Evolutionary conservation across 352 stramenopile species (phyloP).

Genomic region (Phytophthora podocarpi): DNA sequence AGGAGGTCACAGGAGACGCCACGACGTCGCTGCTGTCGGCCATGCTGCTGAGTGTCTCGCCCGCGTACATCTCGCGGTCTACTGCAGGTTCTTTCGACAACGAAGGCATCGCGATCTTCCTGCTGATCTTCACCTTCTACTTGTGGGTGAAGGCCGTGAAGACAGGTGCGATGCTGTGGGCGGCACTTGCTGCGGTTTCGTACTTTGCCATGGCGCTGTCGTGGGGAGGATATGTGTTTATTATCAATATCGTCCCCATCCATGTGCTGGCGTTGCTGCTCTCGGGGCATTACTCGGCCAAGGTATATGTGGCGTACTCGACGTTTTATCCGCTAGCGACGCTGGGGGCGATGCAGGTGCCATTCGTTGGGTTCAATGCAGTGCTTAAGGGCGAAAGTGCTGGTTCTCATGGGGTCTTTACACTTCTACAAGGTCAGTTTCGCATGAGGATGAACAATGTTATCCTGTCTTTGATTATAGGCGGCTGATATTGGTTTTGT

Average conservation of each 20-base stretch:
- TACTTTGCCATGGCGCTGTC: slow-evolving; percentile 98
- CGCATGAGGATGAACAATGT: not conserved
- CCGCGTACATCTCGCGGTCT: slow-evolving; percentile 97
- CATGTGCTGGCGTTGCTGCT: slow-evolving; percentile 94
- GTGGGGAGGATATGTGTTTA: slow-evolving; percentile 99
- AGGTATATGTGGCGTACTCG: slow-evolving; percentile 97
- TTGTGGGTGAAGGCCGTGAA: slow-evolving; percentile 92
- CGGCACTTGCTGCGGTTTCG: slow-evolving; percentile 65
- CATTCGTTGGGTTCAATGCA: slow-evolving; percentile 98
- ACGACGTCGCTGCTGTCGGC: slow-evolving; percentile 89
- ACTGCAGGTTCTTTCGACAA: slow-evolving; percentile 99
- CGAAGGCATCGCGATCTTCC: slow-evolving; percentile 97
- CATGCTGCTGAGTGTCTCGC: slow-evolving; percentile 95
- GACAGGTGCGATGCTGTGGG: slow-evolving; percentile 79
- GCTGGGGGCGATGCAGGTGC: slow-evolving; percentile 96
- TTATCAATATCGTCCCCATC: slow-evolving; percentile 98
- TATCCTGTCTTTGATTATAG: not conserved
- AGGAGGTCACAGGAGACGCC: slow-evolving; percentile 66
- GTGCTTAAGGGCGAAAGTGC: slow-evolving; percentile 84
- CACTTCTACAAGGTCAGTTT: slow-evolving; percentile 80
- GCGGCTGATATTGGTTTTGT: slow-evolving; percentile 25
- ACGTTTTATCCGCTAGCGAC: slow-evolving; percentile 98
- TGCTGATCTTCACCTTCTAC: slow-evolving; percentile 98
- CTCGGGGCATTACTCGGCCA: slow-evolving; percentile 89
- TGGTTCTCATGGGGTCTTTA: slow-evolving; percentile 93